Evolutionary conservation across 2,329 filamentous ascomycete genomes (phyloP).

Genomic region (Stenocarpella maydis): DNA sequence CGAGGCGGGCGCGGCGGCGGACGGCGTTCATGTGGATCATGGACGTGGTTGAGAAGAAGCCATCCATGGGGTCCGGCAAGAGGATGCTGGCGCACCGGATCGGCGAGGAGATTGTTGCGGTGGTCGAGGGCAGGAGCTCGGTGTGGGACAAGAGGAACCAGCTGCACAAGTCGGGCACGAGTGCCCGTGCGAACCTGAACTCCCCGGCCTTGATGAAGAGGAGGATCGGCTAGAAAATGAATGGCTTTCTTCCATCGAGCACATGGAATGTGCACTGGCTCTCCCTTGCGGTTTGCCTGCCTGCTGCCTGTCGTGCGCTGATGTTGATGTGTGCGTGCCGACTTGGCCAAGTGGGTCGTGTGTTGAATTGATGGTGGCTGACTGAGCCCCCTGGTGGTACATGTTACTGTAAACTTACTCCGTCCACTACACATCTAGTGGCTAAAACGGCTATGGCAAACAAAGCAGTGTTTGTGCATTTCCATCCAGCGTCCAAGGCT

Average conservation of each 20-base stretch:
- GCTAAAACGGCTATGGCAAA: not conserved
- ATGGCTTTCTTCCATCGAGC: not conserved
- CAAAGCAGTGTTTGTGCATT: not conserved
- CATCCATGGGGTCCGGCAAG: slow-evolving; percentile 74
- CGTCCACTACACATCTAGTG: not conserved
- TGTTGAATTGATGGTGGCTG: not conserved
- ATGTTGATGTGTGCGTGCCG: not conserved
- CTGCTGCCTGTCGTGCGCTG: not conserved
- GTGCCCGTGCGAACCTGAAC: slow-evolving; percentile 76
- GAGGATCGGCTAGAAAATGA: slow-evolving; percentile 38
- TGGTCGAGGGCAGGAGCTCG: slow-evolving; percentile 83
- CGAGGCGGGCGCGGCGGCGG: slow-evolving; percentile 77
- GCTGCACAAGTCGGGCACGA: slow-evolving; percentile 83
- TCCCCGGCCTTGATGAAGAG: slow-evolving; percentile 48
- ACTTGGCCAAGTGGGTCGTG: not conserved
- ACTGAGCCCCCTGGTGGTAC: not conserved
- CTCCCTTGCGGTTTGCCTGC: not conserved
- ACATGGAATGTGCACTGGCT: not conserved
- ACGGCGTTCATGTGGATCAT: slow-evolving; percentile 90
- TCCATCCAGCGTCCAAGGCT: not conserved
- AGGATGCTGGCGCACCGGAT: slow-evolving; percentile 79
- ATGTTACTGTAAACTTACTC: not conserved
- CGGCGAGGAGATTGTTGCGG: slow-evolving; percentile 84
- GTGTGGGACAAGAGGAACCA: slow-evolving; percentile 84
- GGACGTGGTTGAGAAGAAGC: slow-evolving; percentile 80